Conservation (phyloP, 192 early-diverging fungal species). For the Podila epicladia region DNA sequence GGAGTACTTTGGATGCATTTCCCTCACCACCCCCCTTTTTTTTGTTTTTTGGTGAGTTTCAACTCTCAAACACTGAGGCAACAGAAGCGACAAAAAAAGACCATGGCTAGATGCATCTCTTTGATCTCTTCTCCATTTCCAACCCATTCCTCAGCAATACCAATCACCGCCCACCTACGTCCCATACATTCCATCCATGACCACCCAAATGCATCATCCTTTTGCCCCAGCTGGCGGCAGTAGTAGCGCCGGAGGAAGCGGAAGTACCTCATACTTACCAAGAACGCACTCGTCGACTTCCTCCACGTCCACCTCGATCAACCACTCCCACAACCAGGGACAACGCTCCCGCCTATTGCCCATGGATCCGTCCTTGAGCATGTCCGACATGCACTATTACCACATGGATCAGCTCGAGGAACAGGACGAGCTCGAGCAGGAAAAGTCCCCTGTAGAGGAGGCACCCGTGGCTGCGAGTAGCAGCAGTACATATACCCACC, state of each 20-base stretch:
- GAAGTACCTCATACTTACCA: not conserved
- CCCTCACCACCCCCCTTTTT: too few relatives aligned
- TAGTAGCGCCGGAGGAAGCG: not conserved
- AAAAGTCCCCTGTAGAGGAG: not conserved
- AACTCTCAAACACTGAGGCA: too few relatives aligned
- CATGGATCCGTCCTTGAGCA: not conserved
- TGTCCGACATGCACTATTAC: not conserved
- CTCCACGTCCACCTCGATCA: not conserved
- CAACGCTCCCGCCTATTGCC: not conserved
- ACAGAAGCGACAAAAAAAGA: too few relatives aligned
- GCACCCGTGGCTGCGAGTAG: not conserved
- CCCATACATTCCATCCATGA: not conserved
- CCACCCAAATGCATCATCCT: not conserved
- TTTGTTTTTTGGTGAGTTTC: too few relatives aligned
- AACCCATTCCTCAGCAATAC: not conserved
- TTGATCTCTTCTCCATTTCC: conserved; percentile 1
- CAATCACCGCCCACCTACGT: not conserved
- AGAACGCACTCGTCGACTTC: not conserved
- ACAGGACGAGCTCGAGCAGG: not conserved
- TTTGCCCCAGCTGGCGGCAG: not conserved
- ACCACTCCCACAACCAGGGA: not conserved
- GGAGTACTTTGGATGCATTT: too few relatives aligned
- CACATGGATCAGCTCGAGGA: not conserved
- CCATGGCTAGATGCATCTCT: too few relatives aligned
- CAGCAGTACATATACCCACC: not conserved